phyloP scores from a whole-genome alignment of 257 asterid genomes.

The Primulina eburnea region DNA sequence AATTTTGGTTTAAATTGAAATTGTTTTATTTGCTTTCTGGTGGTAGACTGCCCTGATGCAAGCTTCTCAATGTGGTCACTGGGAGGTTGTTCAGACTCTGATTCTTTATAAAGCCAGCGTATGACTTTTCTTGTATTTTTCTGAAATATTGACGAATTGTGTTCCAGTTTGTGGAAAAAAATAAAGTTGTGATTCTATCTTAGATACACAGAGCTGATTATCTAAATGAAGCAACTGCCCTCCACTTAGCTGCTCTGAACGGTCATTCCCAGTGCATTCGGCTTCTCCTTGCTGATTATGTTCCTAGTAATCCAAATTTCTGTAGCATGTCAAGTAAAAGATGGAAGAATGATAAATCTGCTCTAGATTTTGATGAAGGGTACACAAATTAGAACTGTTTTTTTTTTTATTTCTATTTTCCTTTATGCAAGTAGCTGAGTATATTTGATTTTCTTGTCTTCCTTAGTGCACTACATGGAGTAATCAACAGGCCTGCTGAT shows the following conservation, averaged over 20 bases:
- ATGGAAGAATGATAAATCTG: slow-evolving; percentile 37
- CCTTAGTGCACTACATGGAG: slow-evolving; percentile 59
- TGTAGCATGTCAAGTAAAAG: slow-evolving; percentile 48
- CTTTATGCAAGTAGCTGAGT: slow-evolving; percentile 14
- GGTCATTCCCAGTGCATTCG: slow-evolving; percentile 82
- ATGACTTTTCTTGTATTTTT: slow-evolving; percentile 27
- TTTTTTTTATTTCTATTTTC: background rate
- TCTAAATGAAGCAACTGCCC: slow-evolving; percentile 87
- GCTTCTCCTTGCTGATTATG: slow-evolving; percentile 73
- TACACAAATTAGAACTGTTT: slow-evolving; percentile 18
- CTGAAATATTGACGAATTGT: background rate
- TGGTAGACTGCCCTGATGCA: slow-evolving; percentile 92
- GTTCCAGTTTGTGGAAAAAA: background rate
- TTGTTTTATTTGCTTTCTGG: slow-evolving; percentile 19
- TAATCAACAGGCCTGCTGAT: slow-evolving; percentile 73
- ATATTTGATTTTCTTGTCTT: slow-evolving; percentile 11
- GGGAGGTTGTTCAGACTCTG: slow-evolving; percentile 92
- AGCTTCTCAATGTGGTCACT: slow-evolving; percentile 90
- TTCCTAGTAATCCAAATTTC: slow-evolving; percentile 70
- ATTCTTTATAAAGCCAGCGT: slow-evolving; percentile 78
- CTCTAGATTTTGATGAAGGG: slow-evolving; percentile 59
- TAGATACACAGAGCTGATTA: slow-evolving; percentile 84
- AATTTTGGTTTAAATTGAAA: background rate
- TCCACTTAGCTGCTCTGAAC: slow-evolving; percentile 84
- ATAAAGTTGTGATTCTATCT: slow-evolving; percentile 24